phyloP scores from a whole-genome alignment of 805 yeast genomes.

The Starmerella roubikii region DNA sequence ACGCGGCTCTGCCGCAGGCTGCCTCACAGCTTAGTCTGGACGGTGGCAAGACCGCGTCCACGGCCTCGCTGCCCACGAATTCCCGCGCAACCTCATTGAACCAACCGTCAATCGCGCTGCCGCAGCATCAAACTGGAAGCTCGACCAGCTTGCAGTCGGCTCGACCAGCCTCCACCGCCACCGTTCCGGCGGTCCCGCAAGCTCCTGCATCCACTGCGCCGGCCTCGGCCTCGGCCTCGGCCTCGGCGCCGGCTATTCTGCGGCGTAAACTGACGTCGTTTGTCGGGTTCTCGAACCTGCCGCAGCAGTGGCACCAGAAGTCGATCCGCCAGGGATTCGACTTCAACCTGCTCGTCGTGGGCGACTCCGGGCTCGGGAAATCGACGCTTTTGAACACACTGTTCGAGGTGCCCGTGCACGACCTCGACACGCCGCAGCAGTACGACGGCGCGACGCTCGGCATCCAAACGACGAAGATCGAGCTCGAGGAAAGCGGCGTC shows the following conservation, averaged over 20 bases:
- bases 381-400: constrained; percentile 82
- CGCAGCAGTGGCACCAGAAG: constrained; percentile 97
- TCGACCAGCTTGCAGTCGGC: constrained; percentile 1
- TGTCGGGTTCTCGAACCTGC: constrained; percentile 94
- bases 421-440: constrained; percentile 27
- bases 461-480: constrained; percentile 48
- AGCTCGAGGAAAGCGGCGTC: constrained; percentile 89
- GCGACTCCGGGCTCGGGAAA: constrained; percentile 83
- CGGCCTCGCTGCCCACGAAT: no score
- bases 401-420: constrained; percentile 54
- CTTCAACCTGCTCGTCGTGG: constrained; percentile 74
- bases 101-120: no score
- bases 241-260: constrained; percentile 39
- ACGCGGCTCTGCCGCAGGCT: no score
- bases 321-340: constrained; percentile 80
- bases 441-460: constrained; percentile 25
- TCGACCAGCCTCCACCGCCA: not conserved
- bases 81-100: no score
- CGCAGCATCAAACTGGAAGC: no score
- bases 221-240: not conserved
- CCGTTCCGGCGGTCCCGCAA: not conserved
- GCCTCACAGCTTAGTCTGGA: no score
- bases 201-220: not conserved
- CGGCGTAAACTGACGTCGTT: constrained; percentile 78
- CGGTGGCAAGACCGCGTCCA: no score